phyloP scores from a whole-genome alignment of 169 alveolate species.

The Eimeria praecox region DNA sequence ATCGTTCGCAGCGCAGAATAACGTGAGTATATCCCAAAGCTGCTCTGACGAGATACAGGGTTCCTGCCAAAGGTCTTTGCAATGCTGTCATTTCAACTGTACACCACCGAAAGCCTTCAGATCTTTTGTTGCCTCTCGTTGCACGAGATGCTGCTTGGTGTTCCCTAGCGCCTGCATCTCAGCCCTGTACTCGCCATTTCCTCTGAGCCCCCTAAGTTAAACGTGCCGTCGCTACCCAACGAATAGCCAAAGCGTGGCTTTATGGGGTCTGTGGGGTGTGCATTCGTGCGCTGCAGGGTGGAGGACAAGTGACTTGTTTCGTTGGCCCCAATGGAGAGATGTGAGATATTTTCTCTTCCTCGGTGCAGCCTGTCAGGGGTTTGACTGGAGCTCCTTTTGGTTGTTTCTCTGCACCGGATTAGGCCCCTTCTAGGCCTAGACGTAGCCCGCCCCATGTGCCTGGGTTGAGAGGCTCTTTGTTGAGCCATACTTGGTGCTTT shows the following conservation, averaged over 20 bases:
- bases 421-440: background rate
- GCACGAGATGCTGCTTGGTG: background rate
- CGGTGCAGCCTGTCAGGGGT: background rate
- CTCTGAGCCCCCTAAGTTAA: too few relatives aligned
- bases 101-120: background rate
- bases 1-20: slow-evolving; percentile 19
- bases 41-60: background rate
- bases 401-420: background rate
- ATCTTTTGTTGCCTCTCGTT: background rate
- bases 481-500: background rate
- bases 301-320: background rate
- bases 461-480: background rate
- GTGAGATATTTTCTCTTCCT: background rate
- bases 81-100: background rate
- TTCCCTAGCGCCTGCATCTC: background rate
- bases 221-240: background rate
- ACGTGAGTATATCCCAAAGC: background rate
- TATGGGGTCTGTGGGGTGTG: background rate
- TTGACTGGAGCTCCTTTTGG: background rate
- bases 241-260: background rate
- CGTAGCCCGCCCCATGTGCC: background rate
- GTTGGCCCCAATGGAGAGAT: slow-evolving; percentile 23
- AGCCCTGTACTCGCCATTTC: background rate
- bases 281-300: slow-evolving; percentile 37
- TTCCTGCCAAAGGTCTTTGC: background rate